phyloP scores from a whole-genome alignment of 2,329 filamentous ascomycete species.

The Raffaelea albimanens region DNA sequence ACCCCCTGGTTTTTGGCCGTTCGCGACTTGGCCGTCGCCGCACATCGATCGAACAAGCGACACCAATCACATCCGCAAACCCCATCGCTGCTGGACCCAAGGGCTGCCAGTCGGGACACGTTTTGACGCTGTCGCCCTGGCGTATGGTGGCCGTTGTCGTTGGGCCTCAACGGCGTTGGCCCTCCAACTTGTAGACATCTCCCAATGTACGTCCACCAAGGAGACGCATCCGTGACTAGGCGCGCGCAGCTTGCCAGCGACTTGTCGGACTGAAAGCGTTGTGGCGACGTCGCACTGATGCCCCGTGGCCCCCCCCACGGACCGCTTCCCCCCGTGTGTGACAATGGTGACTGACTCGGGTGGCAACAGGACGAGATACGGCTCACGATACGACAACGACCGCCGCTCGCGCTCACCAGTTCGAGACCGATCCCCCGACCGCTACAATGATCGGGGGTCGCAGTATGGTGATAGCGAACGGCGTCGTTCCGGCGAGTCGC shows the following conservation, averaged over 20 bases:
- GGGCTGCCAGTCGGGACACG: no score
- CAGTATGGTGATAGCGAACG: conserved; percentile 57
- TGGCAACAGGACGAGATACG: conserved; percentile 41
- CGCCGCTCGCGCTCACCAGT: conserved; percentile 51
- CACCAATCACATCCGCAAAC: no score
- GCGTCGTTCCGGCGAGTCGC: conserved; percentile 51
- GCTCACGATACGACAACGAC: conserved; percentile 53
- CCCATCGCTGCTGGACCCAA: no score
- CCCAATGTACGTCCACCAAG: neutral
- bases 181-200: neutral
- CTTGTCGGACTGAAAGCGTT: no score
- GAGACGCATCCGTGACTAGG: no score
- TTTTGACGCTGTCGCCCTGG: neutral
- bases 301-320: no score
- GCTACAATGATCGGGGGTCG: conserved; percentile 44
- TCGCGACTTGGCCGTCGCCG: no score
- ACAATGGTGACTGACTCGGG: conserved; percentile 8
- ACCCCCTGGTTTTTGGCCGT: no score
- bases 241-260: neutral
- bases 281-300: no score
- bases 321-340: conserved; percentile 1
- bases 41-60: no score
- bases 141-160: neutral
- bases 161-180: neutral
- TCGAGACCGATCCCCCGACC: conserved; percentile 60